Evolutionary conservation across 2,329 filamentous ascomycete genomes (phyloP), one percentile per base, ranked within the genome.

Genomic region (Biscogniauxia marginata): DNA sequence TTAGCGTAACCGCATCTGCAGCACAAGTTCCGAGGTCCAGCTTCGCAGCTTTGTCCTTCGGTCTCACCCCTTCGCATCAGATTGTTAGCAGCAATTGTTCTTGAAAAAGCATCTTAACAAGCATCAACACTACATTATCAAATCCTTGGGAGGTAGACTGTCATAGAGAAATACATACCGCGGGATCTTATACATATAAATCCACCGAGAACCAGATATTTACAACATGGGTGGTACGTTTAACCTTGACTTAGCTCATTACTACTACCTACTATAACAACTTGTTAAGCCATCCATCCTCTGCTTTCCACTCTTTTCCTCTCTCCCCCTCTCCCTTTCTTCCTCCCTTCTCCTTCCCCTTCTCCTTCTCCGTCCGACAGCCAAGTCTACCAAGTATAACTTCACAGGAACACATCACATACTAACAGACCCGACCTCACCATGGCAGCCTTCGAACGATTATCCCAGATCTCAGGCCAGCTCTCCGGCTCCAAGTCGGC

Each of bases 401-500:
- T 23, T 9, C 13, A 2, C 23, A 7, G 7, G 21, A 21, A 21
- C 8, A 46, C 7, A 23, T 8, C 3, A 3, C 11, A 4, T 24
- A 25, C 23, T 18, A 18, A 49, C 46, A 18, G n/a, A 24, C 20
- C 56, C 55, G 20, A 52, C 25, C 3, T 16, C 34, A 34, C 22
- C 22, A 61, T 54, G 51, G 22, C 66, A 85, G 83, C 82, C 65
- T 71, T 82, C 67, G 82, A 85, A 62, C 76, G 83, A 74, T 74
- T 85, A 58, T 76, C 79, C 52, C 83, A 86, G 67, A 80, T 88
- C 66, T 84, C 83, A 60, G 79, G 78, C 77, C 85, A 88, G 78
- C 74, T 88, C 68, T 67, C 76, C 57, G 77, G 77, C 61, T 71
- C 71, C 22, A 71, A 74, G 56, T 76, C 77, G 61, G 74, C 77